Evolutionary conservation across 2,329 filamentous ascomycete species (phyloP).

Genomic region (Aspergillus sp.): DNA sequence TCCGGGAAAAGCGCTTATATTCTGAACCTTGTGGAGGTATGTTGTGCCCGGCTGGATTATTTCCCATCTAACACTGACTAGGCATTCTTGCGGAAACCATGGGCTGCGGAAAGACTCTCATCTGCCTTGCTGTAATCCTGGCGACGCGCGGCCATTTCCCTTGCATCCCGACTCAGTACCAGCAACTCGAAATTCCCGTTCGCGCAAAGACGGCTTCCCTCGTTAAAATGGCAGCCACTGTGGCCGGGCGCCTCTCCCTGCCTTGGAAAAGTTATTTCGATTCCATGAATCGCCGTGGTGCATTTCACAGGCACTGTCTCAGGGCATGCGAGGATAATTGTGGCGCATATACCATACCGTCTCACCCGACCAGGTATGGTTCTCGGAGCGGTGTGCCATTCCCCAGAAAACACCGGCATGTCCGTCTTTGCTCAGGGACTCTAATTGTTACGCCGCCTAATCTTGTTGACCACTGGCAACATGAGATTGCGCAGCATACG

Average conservation of each 20-base stretch:
- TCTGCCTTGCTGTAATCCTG: constrained; percentile 67
- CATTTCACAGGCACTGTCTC: constrained; percentile 47
- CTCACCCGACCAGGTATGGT: constrained; percentile 32
- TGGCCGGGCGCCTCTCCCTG: constrained; percentile 55
- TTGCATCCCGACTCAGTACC: constrained; percentile 54
- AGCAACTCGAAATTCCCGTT: constrained; percentile 33
- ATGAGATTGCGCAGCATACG: constrained; percentile 73
- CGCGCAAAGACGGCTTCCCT: constrained; percentile 51
- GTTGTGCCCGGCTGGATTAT: constrained; percentile 1
- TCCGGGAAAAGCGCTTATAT: constrained; percentile 61
- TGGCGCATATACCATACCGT: constrained; percentile 50
- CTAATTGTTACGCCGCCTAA: constrained; percentile 77
- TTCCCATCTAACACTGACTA: constrained; percentile 6
- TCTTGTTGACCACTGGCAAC: constrained; percentile 71
- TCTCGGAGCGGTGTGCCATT: constrained; percentile 34
- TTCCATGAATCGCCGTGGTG: constrained; percentile 37
- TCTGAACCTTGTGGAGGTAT: constrained; percentile 64
- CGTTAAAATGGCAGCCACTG: constrained; percentile 65
- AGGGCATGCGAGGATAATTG: constrained; percentile 49
- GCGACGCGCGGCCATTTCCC: constrained; percentile 64
- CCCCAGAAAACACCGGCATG: constrained; percentile 30
- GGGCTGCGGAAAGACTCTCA: constrained; percentile 72
- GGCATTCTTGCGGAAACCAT: constrained; percentile 40
- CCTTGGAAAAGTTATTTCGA: constrained; percentile 63
- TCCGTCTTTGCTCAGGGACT: constrained; percentile 60